Evolutionary conservation across 352 stramenopile genomes (phyloP).

Genomic region (Phytophthora podocarpi): DNA sequence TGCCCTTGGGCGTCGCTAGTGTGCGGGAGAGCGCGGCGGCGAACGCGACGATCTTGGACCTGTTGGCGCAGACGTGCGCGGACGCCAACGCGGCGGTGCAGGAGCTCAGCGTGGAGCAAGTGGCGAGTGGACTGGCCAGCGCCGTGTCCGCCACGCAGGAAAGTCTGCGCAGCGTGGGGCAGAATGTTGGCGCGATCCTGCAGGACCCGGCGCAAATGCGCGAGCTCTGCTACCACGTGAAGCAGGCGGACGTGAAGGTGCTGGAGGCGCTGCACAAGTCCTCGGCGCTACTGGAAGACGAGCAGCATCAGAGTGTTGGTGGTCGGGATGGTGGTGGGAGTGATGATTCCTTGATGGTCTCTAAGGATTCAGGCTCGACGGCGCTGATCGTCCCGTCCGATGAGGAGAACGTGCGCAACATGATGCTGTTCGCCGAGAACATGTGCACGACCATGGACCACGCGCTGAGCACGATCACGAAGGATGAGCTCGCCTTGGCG

Average conservation of each 20-base stretch:
- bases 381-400: constrained; percentile 38
- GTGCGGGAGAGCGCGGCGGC: constrained; percentile 21
- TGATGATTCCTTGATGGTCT: constrained; percentile 7
- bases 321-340: neutral
- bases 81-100: constrained; percentile 60
- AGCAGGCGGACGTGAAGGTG: constrained; percentile 49
- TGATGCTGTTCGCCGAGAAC: constrained; percentile 75
- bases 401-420: constrained; percentile 73
- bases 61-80: constrained; percentile 68
- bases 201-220: constrained; percentile 68
- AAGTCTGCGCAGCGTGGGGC: constrained; percentile 63
- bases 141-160: constrained; percentile 65
- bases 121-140: constrained; percentile 53
- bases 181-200: constrained; percentile 62
- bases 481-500: constrained; percentile 70
- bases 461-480: constrained; percentile 71
- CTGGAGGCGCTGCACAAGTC: constrained; percentile 47
- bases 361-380: neutral
- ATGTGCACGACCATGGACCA: constrained; percentile 82
- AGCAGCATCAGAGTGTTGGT: neutral
- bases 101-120: constrained; percentile 58
- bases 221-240: constrained; percentile 59
- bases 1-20: neutral
- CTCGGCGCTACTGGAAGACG: constrained; percentile 26
- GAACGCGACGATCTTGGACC: constrained; percentile 63